Evolutionary conservation across 2,329 filamentous ascomycete genomes (phyloP), one percentile per base, ranked within the genome.

Genomic region (Hymenoscyphus fraxineus): DNA sequence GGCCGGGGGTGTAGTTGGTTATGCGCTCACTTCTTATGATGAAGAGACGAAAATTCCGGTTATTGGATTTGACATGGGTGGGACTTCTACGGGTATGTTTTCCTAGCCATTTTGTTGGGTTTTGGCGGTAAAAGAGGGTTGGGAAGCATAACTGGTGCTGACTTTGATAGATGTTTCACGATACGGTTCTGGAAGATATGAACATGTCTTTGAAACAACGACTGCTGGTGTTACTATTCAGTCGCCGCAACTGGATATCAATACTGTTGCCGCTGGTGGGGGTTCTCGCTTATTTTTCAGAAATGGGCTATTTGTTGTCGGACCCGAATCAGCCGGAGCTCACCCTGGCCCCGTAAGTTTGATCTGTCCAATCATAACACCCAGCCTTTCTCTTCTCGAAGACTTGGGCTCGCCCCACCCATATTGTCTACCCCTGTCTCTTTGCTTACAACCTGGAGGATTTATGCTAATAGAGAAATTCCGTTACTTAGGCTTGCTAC

Each of bases 151-250:
- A 51, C 1, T 13, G 2, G 44, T 51, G 6, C 44, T 51, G 19
- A 51, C 19, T 51, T 51, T 1, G 10, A 13, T 51, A 51, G 44
- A 90, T 74, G 86, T 90, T 15, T 88, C 85, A 61, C 78, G 88
- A 60, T 90, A 88, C 71, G 84, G 83, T 12, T 5, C 58, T 9
- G 88, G 88, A 27, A 79, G 85, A 63, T 86, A 89, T 68, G 87
- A 90, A 64, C 88, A 91, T 71, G 86, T 89, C 0, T 92, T 93
- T 66, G 90, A 92, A 72, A 92, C 89, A 0, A 92, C 88, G 0
- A 92, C 89, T 0, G 90, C 91, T 0, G 91, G 90, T 13, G 86
- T 93, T 1, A 88, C 89, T 1, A 91, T 93, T 12, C 90, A 93
- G 67, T 89, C 87, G 0, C 90, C 91, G 0, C 90, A 93, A 73